Conservation (phyloP, 2,329 filamentous ascomycete genomes). For the Colletotrichum sp. region DNA sequence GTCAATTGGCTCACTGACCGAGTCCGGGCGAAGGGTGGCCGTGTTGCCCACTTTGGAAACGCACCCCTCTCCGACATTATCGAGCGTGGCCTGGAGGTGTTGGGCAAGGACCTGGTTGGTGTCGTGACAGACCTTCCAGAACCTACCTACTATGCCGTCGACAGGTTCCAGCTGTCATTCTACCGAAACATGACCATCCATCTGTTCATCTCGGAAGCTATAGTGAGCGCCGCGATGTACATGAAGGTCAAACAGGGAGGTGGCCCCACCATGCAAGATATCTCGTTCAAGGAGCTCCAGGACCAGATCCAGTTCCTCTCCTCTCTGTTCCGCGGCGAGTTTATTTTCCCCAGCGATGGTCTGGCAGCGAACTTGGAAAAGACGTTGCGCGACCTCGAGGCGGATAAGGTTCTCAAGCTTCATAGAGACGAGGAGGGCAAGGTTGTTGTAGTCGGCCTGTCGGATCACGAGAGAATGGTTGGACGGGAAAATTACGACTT, state of each 20-base stretch:
- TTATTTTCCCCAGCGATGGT: slow-evolving; percentile 93
- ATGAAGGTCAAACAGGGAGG: slow-evolving; percentile 89
- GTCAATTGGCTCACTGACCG: slow-evolving; percentile 89
- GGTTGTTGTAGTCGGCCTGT: slow-evolving; percentile 74
- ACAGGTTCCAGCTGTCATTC: slow-evolving; percentile 96
- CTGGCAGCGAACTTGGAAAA: slow-evolving; percentile 80
- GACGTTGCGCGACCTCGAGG: slow-evolving; percentile 78
- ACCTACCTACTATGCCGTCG: slow-evolving; percentile 92
- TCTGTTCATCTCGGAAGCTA: slow-evolving; percentile 90
- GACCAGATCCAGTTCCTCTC: slow-evolving; percentile 89
- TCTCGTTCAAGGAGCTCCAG: slow-evolving; percentile 74
- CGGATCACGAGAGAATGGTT: slow-evolving; percentile 74
- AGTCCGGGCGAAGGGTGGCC: slow-evolving; percentile 83
- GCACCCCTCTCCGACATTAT: slow-evolving; percentile 82
- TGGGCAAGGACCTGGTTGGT: slow-evolving; percentile 89
- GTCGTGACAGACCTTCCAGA: slow-evolving; percentile 81
- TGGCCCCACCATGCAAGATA: slow-evolving; percentile 80
- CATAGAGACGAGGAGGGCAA: slow-evolving; percentile 60
- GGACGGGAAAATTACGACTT: slow-evolving; percentile 97
- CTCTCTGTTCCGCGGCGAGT: slow-evolving; percentile 92
- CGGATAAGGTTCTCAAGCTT: slow-evolving; percentile 77
- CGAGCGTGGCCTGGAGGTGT: slow-evolving; percentile 86
- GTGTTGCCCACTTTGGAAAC: slow-evolving; percentile 91
- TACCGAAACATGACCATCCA: slow-evolving; percentile 99
- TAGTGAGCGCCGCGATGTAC: slow-evolving; percentile 91